A percentile compares a stretch with the other conserved stretches of the same genome.
These are phyloP conservation scores for Cadophora sp. DNA, from an alignment of 2,329 filamentous ascomycete species.

Conservation along the genomic window DNA sequence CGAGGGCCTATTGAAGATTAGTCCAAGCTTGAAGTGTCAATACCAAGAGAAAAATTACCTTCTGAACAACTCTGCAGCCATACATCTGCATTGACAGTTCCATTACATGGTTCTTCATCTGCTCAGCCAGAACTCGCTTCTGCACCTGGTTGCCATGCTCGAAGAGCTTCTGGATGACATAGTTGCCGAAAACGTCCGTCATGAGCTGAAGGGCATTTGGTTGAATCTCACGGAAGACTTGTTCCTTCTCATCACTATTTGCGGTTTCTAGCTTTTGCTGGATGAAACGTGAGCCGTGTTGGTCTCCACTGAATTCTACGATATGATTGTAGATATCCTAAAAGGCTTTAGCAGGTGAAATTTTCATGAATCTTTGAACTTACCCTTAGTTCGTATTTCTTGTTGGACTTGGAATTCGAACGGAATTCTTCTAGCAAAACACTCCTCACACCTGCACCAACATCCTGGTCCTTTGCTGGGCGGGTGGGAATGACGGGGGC, in stretches of 20 bases:
- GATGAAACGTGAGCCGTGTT: slow-evolving; percentile 94
- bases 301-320: slow-evolving; percentile 94
- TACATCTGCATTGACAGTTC: slow-evolving; percentile 88
- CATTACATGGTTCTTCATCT: slow-evolving; percentile 87
- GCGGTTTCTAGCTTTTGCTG: slow-evolving; percentile 91
- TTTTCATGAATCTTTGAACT: neutral
- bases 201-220: slow-evolving; percentile 86
- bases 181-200: slow-evolving; percentile 97
- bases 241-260: slow-evolving; percentile 95
- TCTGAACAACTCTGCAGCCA: slow-evolving; percentile 94
- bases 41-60: slow-evolving; percentile 59
- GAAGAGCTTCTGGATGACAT: slow-evolving; percentile 97
- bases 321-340: slow-evolving; percentile 85
- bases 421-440: slow-evolving; percentile 81
- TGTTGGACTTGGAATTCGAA: slow-evolving; percentile 72
- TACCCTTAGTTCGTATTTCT: slow-evolving; percentile 80
- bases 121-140: slow-evolving; percentile 83
- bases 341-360: slow-evolving; percentile 3
- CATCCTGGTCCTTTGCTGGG: slow-evolving; percentile 44
- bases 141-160: slow-evolving; percentile 94
- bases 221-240: slow-evolving; percentile 86
- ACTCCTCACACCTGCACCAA: slow-evolving; percentile 67
- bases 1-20: slow-evolving; percentile 69
- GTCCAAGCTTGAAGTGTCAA: neutral
- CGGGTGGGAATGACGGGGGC: slow-evolving; percentile 39